Evolutionary conservation across 2,329 filamentous ascomycete genomes (phyloP).

Genomic region (Fusarium sp.): DNA sequence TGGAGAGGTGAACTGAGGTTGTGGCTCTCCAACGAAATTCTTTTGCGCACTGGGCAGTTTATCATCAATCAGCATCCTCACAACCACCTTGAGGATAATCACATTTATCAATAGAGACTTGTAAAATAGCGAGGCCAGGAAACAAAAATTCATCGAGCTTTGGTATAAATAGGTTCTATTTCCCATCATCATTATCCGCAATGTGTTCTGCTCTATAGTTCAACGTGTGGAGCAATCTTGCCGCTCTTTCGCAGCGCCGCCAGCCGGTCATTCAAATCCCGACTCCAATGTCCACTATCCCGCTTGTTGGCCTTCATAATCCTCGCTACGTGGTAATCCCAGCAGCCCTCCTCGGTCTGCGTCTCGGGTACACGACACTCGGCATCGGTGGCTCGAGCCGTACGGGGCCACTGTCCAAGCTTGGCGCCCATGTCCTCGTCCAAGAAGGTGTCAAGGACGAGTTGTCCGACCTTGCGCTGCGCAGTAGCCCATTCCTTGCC

Average conservation of each 20-base stretch:
- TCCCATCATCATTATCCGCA: neutral
- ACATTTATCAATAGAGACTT: too few species aligned
- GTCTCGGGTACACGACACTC: slow-evolving; percentile 54
- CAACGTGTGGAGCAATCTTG: slow-evolving; percentile 46
- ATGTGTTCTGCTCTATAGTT: slow-evolving; percentile 51
- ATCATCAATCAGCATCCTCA: neutral
- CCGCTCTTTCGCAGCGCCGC: slow-evolving; percentile 51
- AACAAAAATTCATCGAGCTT: neutral
- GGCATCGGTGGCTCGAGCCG: slow-evolving; percentile 52
- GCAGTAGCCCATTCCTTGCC: slow-evolving; percentile 66
- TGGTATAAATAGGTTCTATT: neutral
- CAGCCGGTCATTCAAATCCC: slow-evolving; percentile 58
- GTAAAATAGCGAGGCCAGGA: too few species aligned
- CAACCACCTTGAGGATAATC: too few species aligned
- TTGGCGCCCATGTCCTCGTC: slow-evolving; percentile 75
- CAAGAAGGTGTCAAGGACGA: slow-evolving; percentile 77
- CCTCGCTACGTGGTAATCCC: slow-evolving; percentile 68
- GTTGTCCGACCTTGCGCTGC: slow-evolving; percentile 69
- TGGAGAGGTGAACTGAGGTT: neutral
- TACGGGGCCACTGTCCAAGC: slow-evolving; percentile 69
- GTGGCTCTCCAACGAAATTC: slow-evolving; percentile 29
- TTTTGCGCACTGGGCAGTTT: slow-evolving; percentile 25
- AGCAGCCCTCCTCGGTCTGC: slow-evolving; percentile 67
- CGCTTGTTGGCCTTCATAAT: slow-evolving; percentile 57
- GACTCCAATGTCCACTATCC: slow-evolving; percentile 63